Conservation (phyloP, 2,329 filamentous ascomycete genomes). For the Trichoderma pleuroti region DNA sequence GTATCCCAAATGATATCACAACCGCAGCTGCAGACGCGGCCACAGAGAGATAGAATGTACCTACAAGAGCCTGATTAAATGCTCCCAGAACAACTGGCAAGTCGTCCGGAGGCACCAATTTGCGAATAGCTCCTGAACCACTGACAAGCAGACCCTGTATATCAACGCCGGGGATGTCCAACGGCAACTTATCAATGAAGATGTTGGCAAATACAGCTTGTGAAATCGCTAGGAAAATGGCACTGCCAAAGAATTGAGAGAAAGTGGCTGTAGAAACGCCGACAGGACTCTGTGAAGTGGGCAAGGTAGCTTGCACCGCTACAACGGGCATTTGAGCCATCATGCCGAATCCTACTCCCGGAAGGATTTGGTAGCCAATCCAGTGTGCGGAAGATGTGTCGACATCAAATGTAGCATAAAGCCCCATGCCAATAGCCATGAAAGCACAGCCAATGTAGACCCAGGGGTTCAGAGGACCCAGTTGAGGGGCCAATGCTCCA, state of each 20-base stretch:
- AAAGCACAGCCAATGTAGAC: not conserved
- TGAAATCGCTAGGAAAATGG: not conserved
- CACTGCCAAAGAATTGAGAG: not conserved
- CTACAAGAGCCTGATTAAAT: not conserved
- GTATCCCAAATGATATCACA: not conserved
- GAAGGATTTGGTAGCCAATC: not conserved
- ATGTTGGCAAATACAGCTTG: not conserved
- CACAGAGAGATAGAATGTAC: not conserved
- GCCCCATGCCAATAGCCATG: not conserved
- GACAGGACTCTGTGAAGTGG: not conserved
- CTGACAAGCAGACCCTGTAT: not conserved
- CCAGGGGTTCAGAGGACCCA: not conserved
- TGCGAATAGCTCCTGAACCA: not conserved
- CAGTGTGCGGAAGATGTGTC: not conserved
- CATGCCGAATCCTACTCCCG: not conserved
- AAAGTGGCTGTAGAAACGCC: not conserved
- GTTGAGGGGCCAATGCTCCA: not conserved
- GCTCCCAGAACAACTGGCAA: not conserved
- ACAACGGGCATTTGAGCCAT: slow-evolving; percentile 1
- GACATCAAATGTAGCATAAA: not conserved
- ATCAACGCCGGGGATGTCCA: not conserved
- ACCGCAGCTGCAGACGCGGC: not conserved
- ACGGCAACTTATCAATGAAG: not conserved
- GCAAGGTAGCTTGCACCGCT: not conserved
- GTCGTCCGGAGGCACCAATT: not conserved